A percentile compares a stretch with the other conserved stretches of the same genome.
phyloP scores from a whole-genome alignment of 768 basidiomycete species.

The Trametes cubensis region DNA sequence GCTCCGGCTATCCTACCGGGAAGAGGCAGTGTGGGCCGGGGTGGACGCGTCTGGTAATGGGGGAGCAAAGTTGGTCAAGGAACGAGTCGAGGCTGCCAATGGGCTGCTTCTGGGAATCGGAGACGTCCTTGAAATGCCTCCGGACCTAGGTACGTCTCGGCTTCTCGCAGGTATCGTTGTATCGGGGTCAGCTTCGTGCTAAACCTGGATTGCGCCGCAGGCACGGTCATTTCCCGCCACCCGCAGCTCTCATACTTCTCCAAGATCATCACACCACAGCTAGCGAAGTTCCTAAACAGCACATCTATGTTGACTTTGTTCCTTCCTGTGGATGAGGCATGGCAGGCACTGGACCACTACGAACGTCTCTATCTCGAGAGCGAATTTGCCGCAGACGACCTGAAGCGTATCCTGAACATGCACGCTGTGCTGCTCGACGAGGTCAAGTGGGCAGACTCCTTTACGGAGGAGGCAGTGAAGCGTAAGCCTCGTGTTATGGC shows the following conservation, averaged over 20 bases:
- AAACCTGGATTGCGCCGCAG: slow-evolving; percentile 40
- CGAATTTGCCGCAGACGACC: slow-evolving; percentile 80
- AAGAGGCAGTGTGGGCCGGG: slow-evolving; percentile 58
- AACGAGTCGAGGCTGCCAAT: slow-evolving; percentile 61
- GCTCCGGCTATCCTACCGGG: slow-evolving; percentile 61
- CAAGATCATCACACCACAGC: slow-evolving; percentile 66
- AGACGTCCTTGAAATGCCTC: slow-evolving; percentile 73
- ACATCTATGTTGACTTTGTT: slow-evolving; percentile 84
- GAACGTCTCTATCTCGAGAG: slow-evolving; percentile 90
- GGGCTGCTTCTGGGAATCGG: slow-evolving; percentile 78
- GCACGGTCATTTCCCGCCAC: slow-evolving; percentile 58
- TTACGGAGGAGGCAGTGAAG: slow-evolving; percentile 47
- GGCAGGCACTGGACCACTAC: slow-evolving; percentile 71
- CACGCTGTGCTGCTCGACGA: slow-evolving; percentile 57
- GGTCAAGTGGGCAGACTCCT: slow-evolving; percentile 71
- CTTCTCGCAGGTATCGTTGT: not conserved
- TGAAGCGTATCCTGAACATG: slow-evolving; percentile 76
- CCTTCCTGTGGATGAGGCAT: slow-evolving; percentile 84
- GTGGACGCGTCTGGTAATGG: slow-evolving; percentile 81
- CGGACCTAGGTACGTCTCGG: slow-evolving; percentile 62
- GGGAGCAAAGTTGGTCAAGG: slow-evolving; percentile 68
- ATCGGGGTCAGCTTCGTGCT: not conserved
- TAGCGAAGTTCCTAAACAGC: slow-evolving; percentile 58
- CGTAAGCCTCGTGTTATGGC: slow-evolving; percentile 45
- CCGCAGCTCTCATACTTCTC: slow-evolving; percentile 72